Percentiles rank a stretch among this genome's conserved stretches.
These are phyloP conservation scores for Pichia manshurica DNA, from an alignment of 805 yeast species.

Conservation along the genomic window DNA sequence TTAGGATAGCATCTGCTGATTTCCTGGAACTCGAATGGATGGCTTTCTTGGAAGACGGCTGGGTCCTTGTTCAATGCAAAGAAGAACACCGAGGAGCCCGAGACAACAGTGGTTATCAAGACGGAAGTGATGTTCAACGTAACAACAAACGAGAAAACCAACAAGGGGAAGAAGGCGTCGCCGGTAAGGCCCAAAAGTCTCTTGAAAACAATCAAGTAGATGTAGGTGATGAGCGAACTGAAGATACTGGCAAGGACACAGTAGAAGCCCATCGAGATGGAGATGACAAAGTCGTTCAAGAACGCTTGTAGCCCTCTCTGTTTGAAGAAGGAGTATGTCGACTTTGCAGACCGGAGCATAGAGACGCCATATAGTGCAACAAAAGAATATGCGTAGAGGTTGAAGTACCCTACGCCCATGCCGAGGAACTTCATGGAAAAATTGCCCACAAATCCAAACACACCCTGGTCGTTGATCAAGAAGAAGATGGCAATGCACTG, in stretches of 20 bases:
- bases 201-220: constrained; percentile 60
- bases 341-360: constrained; percentile 67
- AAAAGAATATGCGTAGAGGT: constrained; percentile 82
- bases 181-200: constrained; percentile 62
- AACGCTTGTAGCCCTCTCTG: constrained; percentile 79
- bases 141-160: constrained; percentile 42
- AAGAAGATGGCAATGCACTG: constrained; percentile 46
- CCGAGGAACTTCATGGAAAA: not conserved
- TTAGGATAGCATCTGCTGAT: constrained; percentile 25
- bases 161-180: constrained; percentile 37
- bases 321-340: constrained; percentile 67
- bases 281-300: constrained; percentile 75
- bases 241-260: constrained; percentile 55
- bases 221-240: constrained; percentile 45
- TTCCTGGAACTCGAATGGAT: constrained; percentile 46
- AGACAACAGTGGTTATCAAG: constrained; percentile 61
- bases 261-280: constrained; percentile 67
- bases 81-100: constrained; percentile 79
- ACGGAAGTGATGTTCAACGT: constrained; percentile 69
- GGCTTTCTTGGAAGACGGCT: constrained; percentile 65
- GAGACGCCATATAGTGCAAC: constrained; percentile 83
- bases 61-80: constrained; percentile 84
- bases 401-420: constrained; percentile 35
- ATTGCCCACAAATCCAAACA: constrained; percentile 9
- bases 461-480: constrained; percentile 4